A percentile compares a stretch with the other conserved stretches of the same genome.
These are phyloP conservation scores for Boletellus deceptivus DNA, from an alignment of 1,284 basidiomycete species.

Conservation along the genomic window DNA sequence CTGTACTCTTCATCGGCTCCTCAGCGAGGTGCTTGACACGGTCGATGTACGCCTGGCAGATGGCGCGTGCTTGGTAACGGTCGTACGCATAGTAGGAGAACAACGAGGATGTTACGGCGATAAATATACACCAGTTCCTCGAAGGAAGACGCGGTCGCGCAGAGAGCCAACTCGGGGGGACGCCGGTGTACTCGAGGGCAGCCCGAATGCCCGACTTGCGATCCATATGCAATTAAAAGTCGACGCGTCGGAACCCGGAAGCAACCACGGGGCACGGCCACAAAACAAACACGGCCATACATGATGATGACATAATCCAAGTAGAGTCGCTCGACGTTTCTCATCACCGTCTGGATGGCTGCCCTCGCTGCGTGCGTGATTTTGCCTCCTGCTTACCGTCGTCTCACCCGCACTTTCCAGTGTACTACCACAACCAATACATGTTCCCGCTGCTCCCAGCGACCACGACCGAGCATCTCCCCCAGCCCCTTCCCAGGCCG, in stretches of 20 bases:
- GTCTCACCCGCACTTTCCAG: constrained; percentile 33
- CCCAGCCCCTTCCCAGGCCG: constrained; percentile 41
- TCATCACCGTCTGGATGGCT: constrained; percentile 42
- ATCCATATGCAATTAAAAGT: background rate
- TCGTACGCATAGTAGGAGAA: constrained; percentile 83
- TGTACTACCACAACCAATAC: constrained; percentile 64
- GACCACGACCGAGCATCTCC: constrained; percentile 53
- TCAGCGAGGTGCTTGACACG: constrained; percentile 78
- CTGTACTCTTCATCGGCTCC: constrained; percentile 63
- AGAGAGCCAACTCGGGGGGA: constrained; percentile 71
- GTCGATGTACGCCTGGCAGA: constrained; percentile 78
- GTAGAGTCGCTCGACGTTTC: constrained; percentile 4
- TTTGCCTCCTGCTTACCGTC: background rate
- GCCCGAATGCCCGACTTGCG: constrained; percentile 47
- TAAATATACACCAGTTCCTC: constrained; percentile 92
- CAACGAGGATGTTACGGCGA: constrained; percentile 69
- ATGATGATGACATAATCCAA: constrained; percentile 18
- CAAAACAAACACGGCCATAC: constrained; percentile 24
- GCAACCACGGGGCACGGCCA: constrained; percentile 24
- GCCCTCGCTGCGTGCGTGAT: constrained; percentile 58
- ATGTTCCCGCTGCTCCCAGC: constrained; percentile 50
- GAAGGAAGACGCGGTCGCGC: constrained; percentile 82
- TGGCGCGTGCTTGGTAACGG: constrained; percentile 71
- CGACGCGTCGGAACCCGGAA: constrained; percentile 25
- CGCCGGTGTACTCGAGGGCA: constrained; percentile 62